phyloP scores from a whole-genome alignment of 768 basidiomycete species.

The Rhodosporidiobolus odoratus region DNA sequence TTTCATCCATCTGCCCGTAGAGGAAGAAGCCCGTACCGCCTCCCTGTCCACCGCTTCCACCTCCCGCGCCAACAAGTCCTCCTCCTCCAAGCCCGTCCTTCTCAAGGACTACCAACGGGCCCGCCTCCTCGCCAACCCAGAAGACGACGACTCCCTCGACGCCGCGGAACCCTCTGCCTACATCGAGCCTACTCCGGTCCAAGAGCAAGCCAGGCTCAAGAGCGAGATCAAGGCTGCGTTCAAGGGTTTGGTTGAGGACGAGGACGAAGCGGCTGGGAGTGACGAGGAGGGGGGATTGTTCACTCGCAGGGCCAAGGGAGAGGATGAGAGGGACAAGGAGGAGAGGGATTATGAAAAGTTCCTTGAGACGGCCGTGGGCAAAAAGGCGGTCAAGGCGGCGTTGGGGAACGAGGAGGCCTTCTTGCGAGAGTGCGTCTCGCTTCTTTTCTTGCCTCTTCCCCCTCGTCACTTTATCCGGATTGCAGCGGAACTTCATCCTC shows the following conservation, averaged over 20 bases:
- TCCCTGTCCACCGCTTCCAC: constrained; percentile 1
- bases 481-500: accelerated
- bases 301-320: constrained; percentile 66
- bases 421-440: constrained; percentile 34
- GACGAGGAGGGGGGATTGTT: constrained; percentile 65
- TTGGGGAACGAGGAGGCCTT: constrained; percentile 55
- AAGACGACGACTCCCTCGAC: constrained; percentile 36
- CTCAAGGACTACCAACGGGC: constrained; percentile 49
- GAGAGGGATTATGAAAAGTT: constrained; percentile 81
- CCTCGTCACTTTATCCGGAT: background rate
- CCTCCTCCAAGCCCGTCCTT: constrained; percentile 43
- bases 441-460: background rate
- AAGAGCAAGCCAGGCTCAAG: constrained; percentile 70
- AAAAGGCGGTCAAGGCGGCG: constrained; percentile 60
- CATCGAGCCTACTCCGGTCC: constrained; percentile 60
- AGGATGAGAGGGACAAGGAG: constrained; percentile 68
- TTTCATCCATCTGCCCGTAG: background rate
- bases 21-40: constrained; percentile 35
- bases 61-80: constrained; percentile 18
- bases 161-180: constrained; percentile 49
- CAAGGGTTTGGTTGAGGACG: constrained; percentile 47
- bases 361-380: constrained; percentile 73
- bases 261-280: constrained; percentile 53
- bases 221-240: constrained; percentile 82
- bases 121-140: constrained; percentile 44